These are phyloP conservation scores for Auriculariales sp. DNA, from an alignment of 768 basidiomycete species.

Conservation along the genomic window DNA sequence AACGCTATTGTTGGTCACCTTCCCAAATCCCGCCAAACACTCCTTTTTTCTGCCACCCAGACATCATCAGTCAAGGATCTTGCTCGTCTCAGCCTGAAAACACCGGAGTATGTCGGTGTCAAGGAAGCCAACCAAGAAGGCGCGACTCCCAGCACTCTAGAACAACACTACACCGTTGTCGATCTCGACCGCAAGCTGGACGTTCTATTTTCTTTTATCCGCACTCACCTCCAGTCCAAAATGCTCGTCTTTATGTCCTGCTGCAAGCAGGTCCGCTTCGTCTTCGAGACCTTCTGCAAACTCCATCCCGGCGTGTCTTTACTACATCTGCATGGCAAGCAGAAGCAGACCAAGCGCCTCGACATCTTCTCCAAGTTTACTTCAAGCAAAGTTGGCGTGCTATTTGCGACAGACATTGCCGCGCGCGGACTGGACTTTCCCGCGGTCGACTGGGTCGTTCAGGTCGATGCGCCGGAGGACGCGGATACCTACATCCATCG, in stretches of 20 bases:
- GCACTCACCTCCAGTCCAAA: conserved; percentile 82
- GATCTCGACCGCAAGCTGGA: conserved; percentile 80
- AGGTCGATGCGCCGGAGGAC: conserved; percentile 92
- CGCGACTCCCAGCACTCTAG: conserved; percentile 62
- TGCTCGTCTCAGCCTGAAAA: conserved; percentile 75
- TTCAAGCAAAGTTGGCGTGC: conserved; percentile 61
- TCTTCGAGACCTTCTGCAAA: conserved; percentile 88
- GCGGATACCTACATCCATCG: conserved; percentile 96
- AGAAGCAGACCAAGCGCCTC: conserved; percentile 83
- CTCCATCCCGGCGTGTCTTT: conserved; percentile 89
- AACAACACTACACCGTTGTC: conserved; percentile 80
- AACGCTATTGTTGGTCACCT: conserved; percentile 87
- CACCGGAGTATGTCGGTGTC: conserved; percentile 63
- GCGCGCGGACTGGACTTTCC: conserved; percentile 96
- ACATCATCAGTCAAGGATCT: conserved; percentile 79
- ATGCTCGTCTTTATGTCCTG: conserved; percentile 87
- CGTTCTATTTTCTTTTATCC: conserved; percentile 87
- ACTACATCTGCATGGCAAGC: conserved; percentile 91
- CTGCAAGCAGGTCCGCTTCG: conserved; percentile 92
- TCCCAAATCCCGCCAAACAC: conserved; percentile 81
- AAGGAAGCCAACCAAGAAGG: conserved; percentile 23
- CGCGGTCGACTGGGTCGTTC: conserved; percentile 90
- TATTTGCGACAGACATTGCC: conserved; percentile 94
- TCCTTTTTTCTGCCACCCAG: conserved; percentile 95
- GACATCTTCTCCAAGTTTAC: conserved; percentile 77